Evolutionary conservation across 495 filamentous ascomycete genomes (phyloP).

Genomic region (Penicillium paradoxum): DNA sequence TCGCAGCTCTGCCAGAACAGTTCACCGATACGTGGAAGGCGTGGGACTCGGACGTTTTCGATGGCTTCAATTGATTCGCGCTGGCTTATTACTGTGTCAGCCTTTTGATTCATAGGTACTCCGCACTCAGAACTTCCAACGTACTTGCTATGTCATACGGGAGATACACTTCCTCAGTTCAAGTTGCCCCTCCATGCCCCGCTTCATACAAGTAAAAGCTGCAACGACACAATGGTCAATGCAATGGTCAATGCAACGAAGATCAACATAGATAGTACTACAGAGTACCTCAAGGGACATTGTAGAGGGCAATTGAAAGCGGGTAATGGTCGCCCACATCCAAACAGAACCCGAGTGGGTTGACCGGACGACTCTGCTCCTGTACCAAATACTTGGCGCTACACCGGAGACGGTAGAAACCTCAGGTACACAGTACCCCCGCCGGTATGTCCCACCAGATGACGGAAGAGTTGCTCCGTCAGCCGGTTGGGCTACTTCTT

Average conservation of each 20-base stretch:
- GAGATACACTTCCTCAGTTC: background rate
- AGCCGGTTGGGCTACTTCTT: conserved; percentile 27
- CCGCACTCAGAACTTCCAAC: background rate
- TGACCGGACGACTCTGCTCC: conserved; percentile 45
- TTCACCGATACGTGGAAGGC: conserved; percentile 27
- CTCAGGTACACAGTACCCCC: conserved; percentile 18
- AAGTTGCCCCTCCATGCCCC: conserved; percentile 38
- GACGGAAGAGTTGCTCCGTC: conserved; percentile 46
- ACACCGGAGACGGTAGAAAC: conserved; percentile 19
- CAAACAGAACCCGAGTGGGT: conserved; percentile 26
- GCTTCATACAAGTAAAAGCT: conserved; percentile 19
- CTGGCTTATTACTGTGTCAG: background rate
- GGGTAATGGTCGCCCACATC: conserved; percentile 12
- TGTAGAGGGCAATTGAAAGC: conserved; percentile 3
- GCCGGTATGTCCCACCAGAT: conserved; percentile 36
- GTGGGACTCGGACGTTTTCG: background rate
- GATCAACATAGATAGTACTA: background rate
- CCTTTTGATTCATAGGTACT: background rate
- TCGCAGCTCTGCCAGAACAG: conserved; percentile 21
- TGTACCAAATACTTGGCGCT: conserved; percentile 26
- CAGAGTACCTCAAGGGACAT: background rate
- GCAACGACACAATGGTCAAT: background rate
- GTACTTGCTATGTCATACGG: too few species aligned
- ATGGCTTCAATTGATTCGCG: background rate
- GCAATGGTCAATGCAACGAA: background rate